Evolutionary conservation across 1,139 yeast genomes (phyloP), one percentile per base, ranked within the genome.

Genomic region (Kodamaea alishanica): DNA sequence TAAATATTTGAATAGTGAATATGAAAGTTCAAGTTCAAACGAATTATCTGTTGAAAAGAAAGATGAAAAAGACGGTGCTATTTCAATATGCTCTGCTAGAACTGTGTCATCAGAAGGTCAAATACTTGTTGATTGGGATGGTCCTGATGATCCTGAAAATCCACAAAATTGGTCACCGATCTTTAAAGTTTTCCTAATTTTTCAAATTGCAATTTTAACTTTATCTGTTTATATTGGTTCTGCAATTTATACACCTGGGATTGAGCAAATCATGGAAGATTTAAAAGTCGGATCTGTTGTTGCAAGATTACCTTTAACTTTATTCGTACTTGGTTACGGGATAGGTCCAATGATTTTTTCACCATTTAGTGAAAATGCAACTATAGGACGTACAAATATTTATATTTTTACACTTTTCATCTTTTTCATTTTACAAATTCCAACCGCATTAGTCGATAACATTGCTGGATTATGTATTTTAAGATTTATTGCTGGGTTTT

Each of bases 171-270:
- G 84, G 82, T 61, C 77, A 0, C 24, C 53, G 1, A 30, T 41
- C 9, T 58, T 60, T 32, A 77, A 75, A 50, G 36, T 58, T 0
- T 36, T 73, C 15, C 64, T 77, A 28, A 56, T 70, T 1, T 11
- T 68, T 6, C 60, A 69, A 41, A 61, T 76, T 26, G 65, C 70
- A 36, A 41, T 75, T 26, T 60, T 79, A 39, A 76, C 84, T 2
- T 55, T 67, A 5, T 63, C 75, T 4, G 79, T 77, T 4, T 80
- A 80, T 49, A 74, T 78, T 70, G 82, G 79, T 4, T 68, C 84
- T 0, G 78, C 84, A 1, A 72, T 79, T 22, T 78, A 73, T 47
- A 72, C 84, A 1, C 84, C 86, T 0, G 82, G 81, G 9, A 44
- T 63, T 22, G 56, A 55, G 5, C 48, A 57, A 24, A 53, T 67